phyloP scores from a whole-genome alignment of 2,329 filamentous ascomycete species.

The Fusarium keratoplasticum region DNA sequence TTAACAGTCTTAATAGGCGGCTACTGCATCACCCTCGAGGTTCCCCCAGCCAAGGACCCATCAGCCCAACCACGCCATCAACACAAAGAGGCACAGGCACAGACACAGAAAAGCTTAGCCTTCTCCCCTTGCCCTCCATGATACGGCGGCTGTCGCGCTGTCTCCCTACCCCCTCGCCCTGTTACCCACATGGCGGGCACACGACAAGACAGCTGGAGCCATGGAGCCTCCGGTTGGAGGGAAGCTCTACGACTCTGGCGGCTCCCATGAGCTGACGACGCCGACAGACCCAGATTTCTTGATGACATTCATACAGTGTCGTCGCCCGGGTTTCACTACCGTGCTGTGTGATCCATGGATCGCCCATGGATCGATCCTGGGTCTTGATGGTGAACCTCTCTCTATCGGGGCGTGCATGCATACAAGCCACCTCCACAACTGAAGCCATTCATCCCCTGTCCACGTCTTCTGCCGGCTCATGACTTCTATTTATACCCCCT shows the following conservation, averaged over 20 bases:
- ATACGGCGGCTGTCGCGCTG: neutral
- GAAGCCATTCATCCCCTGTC: neutral
- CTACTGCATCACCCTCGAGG: neutral
- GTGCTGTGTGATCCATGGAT: neutral
- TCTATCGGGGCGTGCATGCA: neutral
- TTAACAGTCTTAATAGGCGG: neutral
- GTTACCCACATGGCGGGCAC: slow-evolving; percentile 6
- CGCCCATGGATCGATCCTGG: neutral
- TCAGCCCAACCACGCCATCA: slow-evolving; percentile 6
- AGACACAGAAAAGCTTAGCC: slow-evolving; percentile 11
- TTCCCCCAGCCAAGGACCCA: neutral
- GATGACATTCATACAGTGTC: slow-evolving; percentile 4
- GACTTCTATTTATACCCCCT: slow-evolving; percentile 4
- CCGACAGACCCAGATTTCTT: slow-evolving; percentile 21
- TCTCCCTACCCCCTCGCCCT: neutral
- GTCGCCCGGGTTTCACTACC: slow-evolving; percentile 7
- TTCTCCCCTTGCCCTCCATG: neutral
- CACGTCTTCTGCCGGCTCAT: neutral
- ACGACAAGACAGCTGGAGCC: neutral
- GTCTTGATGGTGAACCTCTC: neutral
- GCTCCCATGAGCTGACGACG: slow-evolving; percentile 29
- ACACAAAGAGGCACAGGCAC: slow-evolving; percentile 14
- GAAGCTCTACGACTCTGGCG: neutral
- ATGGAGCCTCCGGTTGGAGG: neutral
- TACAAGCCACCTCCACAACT: neutral